A percentile compares a stretch with the other conserved stretches of the same genome.
Evolutionary conservation across 371 early-diverging fungal genomes (phyloP).

Genomic region (Funneliformis caledonium): DNA sequence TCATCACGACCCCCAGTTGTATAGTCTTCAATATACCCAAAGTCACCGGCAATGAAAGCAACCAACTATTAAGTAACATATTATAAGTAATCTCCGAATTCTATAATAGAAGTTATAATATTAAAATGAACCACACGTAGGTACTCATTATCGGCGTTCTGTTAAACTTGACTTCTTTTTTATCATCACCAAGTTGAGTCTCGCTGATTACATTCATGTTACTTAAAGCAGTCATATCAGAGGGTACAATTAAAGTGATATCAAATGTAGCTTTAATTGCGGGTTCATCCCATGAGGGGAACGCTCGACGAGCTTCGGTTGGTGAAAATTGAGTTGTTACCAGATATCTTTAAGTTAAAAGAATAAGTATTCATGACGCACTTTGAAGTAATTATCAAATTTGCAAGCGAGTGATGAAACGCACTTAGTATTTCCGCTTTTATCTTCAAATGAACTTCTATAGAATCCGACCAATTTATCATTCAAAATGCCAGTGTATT

Average conservation of each 20-base stretch:
- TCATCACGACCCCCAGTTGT: constrained; percentile 66
- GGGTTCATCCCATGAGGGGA: constrained; percentile 95
- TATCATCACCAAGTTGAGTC: constrained; percentile 40
- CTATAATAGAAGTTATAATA: neutral
- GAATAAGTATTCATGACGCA: neutral
- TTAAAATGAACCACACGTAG: constrained; percentile 58
- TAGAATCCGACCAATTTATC: constrained; percentile 90
- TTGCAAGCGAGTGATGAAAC: neutral
- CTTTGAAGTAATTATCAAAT: neutral
- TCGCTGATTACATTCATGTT: constrained; percentile 79
- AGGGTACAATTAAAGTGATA: constrained; percentile 73
- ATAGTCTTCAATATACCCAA: constrained; percentile 83
- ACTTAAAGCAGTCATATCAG: constrained; percentile 75
- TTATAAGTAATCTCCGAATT: neutral
- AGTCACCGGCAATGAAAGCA: constrained; percentile 89
- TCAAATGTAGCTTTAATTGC: constrained; percentile 91
- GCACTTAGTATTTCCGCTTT: constrained; percentile 61
- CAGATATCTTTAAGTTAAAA: constrained; percentile 52
- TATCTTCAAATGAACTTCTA: constrained; percentile 71
- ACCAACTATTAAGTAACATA: constrained; percentile 59
- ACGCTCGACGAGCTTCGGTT: constrained; percentile 87
- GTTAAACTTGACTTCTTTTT: constrained; percentile 70
- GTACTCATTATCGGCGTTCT: constrained; percentile 91
- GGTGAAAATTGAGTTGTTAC: constrained; percentile 93
- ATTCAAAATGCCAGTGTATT: constrained; percentile 75